Evolutionary conservation across 2,329 filamentous ascomycete genomes (phyloP).

Genomic region (Alternaria gaisen): DNA sequence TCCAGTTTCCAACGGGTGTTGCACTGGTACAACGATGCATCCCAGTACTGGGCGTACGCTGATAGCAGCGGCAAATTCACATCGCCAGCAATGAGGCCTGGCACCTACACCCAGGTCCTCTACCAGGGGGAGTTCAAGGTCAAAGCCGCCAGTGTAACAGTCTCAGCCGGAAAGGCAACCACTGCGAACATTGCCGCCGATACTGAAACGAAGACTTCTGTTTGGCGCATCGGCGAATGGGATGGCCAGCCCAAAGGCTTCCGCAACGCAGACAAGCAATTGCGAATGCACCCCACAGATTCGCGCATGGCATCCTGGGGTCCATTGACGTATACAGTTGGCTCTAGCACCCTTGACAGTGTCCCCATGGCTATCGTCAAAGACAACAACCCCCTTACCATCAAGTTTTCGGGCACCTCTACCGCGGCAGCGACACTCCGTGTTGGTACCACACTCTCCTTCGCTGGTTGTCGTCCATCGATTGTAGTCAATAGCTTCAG

Average conservation of each 20-base stretch:
- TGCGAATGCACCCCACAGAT: slow-evolving; percentile 74
- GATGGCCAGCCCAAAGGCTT: slow-evolving; percentile 69
- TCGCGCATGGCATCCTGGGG: slow-evolving; percentile 70
- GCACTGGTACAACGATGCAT: slow-evolving; percentile 70
- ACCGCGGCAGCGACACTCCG: slow-evolving; percentile 66
- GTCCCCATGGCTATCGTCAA: slow-evolving; percentile 75
- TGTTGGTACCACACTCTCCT: slow-evolving; percentile 71
- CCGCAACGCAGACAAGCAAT: slow-evolving; percentile 72
- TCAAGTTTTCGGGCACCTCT: slow-evolving; percentile 65
- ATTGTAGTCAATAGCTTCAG: slow-evolving; percentile 66
- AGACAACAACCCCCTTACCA: slow-evolving; percentile 67
- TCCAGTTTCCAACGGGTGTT: slow-evolving; percentile 64
- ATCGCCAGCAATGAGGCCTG: slow-evolving; percentile 72
- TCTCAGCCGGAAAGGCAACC: slow-evolving; percentile 60
- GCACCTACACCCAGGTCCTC: slow-evolving; percentile 73
- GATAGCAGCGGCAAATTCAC: slow-evolving; percentile 65
- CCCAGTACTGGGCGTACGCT: slow-evolving; percentile 72
- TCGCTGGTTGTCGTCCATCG: slow-evolving; percentile 66
- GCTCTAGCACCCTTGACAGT: slow-evolving; percentile 59
- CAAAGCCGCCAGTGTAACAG: slow-evolving; percentile 55
- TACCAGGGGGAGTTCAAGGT: slow-evolving; percentile 68
- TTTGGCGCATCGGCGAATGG: slow-evolving; percentile 72
- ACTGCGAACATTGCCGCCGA: slow-evolving; percentile 62
- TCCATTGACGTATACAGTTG: slow-evolving; percentile 68
- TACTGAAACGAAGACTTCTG: slow-evolving; percentile 59